Conservation (phyloP, 495 filamentous ascomycete genomes). For the Penicillium macrosclerotiorum region DNA sequence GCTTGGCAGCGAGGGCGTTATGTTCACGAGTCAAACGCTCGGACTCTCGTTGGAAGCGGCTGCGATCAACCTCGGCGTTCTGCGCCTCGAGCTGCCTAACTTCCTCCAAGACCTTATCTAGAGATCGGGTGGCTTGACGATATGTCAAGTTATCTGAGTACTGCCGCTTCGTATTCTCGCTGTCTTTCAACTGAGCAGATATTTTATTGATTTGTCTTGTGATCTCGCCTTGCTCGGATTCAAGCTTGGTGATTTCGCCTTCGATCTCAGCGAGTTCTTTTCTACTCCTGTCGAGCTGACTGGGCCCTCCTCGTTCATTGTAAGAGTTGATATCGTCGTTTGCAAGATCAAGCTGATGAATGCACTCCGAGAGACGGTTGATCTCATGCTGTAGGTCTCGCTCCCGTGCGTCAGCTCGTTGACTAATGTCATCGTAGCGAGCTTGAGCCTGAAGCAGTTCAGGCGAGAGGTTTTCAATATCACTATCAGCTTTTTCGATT, state of each 20-base stretch:
- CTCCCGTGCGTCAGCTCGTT: conserved; percentile 69
- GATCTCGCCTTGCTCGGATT: conserved; percentile 65
- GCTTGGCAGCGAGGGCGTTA: conserved; percentile 58
- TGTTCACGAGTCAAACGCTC: conserved; percentile 58
- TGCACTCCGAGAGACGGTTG: conserved; percentile 65
- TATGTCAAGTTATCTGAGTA: conserved; percentile 86
- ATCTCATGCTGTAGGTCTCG: conserved; percentile 70
- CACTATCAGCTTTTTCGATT: conserved; percentile 63
- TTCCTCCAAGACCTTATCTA: conserved; percentile 64
- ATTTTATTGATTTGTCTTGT: conserved; percentile 72
- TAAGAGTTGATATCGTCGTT: conserved; percentile 80
- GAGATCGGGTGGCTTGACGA: conserved; percentile 65
- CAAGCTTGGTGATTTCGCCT: conserved; percentile 59
- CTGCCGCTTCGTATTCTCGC: conserved; percentile 72
- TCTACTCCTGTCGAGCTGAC: conserved; percentile 65
- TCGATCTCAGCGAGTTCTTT: conserved; percentile 66
- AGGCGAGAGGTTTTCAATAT: conserved; percentile 68
- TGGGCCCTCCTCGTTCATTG: conserved; percentile 68
- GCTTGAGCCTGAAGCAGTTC: conserved; percentile 70
- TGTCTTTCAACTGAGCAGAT: conserved; percentile 71
- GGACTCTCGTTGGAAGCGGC: conserved; percentile 68
- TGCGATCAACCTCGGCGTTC: conserved; percentile 78
- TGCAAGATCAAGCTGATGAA: conserved; percentile 71
- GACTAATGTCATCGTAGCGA: conserved; percentile 69
- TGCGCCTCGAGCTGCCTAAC: conserved; percentile 75